Conservation (phyloP, 805 yeast species). For the Candida pini region DNA sequence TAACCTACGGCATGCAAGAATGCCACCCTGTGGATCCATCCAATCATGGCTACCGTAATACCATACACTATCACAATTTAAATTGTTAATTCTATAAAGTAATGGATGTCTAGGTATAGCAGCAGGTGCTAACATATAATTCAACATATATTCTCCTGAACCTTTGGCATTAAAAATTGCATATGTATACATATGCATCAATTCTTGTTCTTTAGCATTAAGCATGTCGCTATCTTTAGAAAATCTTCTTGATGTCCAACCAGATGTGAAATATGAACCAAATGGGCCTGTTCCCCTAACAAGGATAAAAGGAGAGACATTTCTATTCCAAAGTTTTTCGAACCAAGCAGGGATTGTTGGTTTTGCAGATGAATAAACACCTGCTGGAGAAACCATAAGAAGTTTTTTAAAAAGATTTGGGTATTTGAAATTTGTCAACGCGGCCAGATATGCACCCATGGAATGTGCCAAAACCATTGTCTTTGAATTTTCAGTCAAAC, state of each 20-base stretch:
- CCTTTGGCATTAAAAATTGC: conserved; percentile 82
- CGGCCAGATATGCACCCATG: conserved; percentile 82
- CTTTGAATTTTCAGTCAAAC: conserved; percentile 15
- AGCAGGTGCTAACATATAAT: conserved; percentile 82
- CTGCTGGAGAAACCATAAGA: conserved; percentile 88
- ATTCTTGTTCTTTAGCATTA: conserved; percentile 35
- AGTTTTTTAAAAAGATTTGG: conserved; percentile 62
- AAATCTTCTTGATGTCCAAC: conserved; percentile 85
- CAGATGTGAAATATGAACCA: conserved; percentile 82
- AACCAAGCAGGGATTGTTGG: conserved; percentile 71
- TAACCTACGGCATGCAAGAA: conserved; percentile 32
- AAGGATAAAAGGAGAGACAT: conserved; percentile 78
- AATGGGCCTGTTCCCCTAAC: conserved; percentile 74
- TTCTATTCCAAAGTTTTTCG: conserved; percentile 65
- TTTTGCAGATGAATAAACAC: conserved; percentile 49
- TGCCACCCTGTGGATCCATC: conserved; percentile 53
- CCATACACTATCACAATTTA: conserved; percentile 69
- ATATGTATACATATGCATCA: conserved; percentile 75
- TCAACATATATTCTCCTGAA: conserved; percentile 88
- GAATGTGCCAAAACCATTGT: conserved; percentile 78
- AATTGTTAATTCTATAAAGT: conserved; percentile 40
- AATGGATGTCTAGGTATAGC: conserved; percentile 83
- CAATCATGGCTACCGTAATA: conserved; percentile 74
- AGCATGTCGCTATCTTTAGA: conserved; percentile 38
- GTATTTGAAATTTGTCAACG: conserved; percentile 55